phyloP scores from a whole-genome alignment of 805 yeast genomes.

The Groenewaldozyma tartarivorans region DNA sequence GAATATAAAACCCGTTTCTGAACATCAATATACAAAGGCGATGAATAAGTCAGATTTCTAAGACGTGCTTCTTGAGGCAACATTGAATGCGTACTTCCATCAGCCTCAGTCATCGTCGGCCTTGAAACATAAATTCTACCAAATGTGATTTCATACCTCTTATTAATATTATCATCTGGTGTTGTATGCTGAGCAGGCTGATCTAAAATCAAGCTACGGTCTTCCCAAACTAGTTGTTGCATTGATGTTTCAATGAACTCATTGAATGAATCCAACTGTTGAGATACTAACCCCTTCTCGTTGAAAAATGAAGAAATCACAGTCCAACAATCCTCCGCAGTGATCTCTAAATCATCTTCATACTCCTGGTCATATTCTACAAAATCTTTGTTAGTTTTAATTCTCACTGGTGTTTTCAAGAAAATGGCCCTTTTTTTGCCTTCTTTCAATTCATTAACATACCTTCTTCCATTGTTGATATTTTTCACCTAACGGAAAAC shows the following conservation, averaged over 20 bases:
- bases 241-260: slow-evolving; percentile 95
- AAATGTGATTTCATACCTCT: slow-evolving; percentile 92
- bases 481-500: no score
- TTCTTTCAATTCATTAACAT: no score
- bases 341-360: slow-evolving; percentile 65
- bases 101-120: slow-evolving; percentile 98
- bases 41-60: slow-evolving; percentile 90
- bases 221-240: slow-evolving; percentile 95
- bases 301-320: slow-evolving; percentile 93
- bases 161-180: slow-evolving; percentile 79
- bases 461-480: no score
- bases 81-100: slow-evolving; percentile 98
- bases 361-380: slow-evolving; percentile 41
- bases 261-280: slow-evolving; percentile 95
- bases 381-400: not conserved
- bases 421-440: no score
- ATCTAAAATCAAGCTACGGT: slow-evolving; percentile 84
- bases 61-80: slow-evolving; percentile 97
- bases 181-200: slow-evolving; percentile 97
- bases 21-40: slow-evolving; percentile 95
- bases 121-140: slow-evolving; percentile 94
- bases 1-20: slow-evolving; percentile 79
- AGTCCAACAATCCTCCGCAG: slow-evolving; percentile 99
- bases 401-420: not conserved
- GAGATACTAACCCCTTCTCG: slow-evolving; percentile 94